phyloP scores from a whole-genome alignment of 306 rosid species.

The Fragaria vesca region DNA sequence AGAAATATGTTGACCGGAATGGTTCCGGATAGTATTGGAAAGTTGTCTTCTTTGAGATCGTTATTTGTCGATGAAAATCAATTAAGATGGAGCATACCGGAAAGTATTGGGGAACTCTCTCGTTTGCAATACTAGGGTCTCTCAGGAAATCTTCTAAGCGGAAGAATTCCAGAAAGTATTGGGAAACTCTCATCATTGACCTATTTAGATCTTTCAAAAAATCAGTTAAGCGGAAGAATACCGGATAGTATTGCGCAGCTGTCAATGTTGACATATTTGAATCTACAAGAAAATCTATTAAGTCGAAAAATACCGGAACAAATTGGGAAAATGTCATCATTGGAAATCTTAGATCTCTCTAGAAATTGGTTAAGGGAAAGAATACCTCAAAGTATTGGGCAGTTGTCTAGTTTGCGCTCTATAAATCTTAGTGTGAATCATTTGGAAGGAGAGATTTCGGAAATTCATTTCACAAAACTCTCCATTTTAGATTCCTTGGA shows the following conservation, averaged over 20 bases:
- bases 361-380: not conserved
- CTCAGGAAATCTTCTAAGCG: not conserved
- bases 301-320: not conserved
- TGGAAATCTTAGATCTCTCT: not conserved
- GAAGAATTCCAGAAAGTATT: not conserved
- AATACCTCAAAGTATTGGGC: conserved; percentile 4
- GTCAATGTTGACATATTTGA: no score
- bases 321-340: not conserved
- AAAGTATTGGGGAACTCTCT: not conserved
- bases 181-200: not conserved
- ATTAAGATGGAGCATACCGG: not conserved
- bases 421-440: not conserved
- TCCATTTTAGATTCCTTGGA: rapidly evolving
- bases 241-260: not conserved
- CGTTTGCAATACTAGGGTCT: rapidly evolving
- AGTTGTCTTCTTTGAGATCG: rapidly evolving
- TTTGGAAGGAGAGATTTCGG: not conserved
- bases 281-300: no score
- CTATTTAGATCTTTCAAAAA: not conserved
- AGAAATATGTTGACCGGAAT: not conserved
- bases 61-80: not conserved
- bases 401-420: rapidly evolving
- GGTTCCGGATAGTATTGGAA: not conserved
- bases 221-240: not conserved
- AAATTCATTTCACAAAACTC: not conserved